These are phyloP conservation scores for Alternaria infectoria DNA, from an alignment of 2,329 filamentous ascomycete genomes.

Conservation along the genomic window DNA sequence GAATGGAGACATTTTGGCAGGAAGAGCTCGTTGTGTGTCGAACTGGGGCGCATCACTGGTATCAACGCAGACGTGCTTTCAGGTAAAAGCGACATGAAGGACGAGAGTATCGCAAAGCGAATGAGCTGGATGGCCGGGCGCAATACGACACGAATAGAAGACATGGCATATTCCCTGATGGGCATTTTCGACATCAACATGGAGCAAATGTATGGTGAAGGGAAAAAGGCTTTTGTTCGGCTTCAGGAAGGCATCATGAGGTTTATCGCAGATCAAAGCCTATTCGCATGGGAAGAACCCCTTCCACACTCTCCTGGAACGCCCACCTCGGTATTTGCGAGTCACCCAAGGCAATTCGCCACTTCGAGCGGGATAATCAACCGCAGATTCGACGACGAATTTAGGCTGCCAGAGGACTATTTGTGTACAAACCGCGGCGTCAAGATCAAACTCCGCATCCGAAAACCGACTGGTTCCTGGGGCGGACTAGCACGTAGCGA, in stretches of 20 bases:
- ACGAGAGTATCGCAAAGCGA: neutral
- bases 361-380: neutral
- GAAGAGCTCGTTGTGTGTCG: neutral
- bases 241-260: constrained; percentile 30
- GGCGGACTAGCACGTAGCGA: neutral
- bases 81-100: neutral
- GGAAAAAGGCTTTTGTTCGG: constrained; percentile 27
- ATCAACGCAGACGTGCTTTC: neutral
- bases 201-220: constrained; percentile 39
- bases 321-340: constrained; percentile 1
- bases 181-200: constrained; percentile 26
- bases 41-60: neutral
- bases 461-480: neutral
- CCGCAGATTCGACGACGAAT: neutral
- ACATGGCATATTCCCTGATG: neutral
- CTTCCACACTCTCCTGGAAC: neutral
- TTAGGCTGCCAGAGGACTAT: neutral
- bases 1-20: neutral
- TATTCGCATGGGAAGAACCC: constrained; percentile 16
- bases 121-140: neutral
- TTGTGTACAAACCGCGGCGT: constrained; percentile 7
- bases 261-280: constrained; percentile 11
- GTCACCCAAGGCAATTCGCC: neutral
- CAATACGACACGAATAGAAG: neutral
- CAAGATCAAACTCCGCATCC: neutral